phyloP scores from a whole-genome alignment of 495 filamentous ascomycete genomes.

The Venustampulla echinocandica region DNA sequence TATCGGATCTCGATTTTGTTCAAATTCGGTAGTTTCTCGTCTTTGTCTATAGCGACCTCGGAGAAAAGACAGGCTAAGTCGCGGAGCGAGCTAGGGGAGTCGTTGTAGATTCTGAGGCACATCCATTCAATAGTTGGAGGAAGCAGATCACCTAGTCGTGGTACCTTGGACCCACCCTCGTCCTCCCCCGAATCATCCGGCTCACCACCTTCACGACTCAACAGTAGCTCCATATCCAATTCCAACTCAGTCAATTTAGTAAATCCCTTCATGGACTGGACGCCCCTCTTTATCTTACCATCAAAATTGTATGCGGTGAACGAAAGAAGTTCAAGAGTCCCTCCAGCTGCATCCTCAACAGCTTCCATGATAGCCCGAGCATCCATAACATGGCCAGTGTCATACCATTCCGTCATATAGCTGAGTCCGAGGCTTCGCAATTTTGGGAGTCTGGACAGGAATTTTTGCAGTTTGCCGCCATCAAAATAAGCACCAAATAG shows the following conservation, averaged over 20 bases:
- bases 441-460: neutral
- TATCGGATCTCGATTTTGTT: too few species aligned
- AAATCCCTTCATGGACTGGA: slow-evolving; percentile 1
- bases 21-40: too few species aligned
- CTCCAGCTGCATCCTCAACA: slow-evolving; percentile 3
- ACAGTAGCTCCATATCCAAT: neutral
- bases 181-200: neutral
- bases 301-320: neutral
- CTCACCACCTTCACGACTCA: neutral
- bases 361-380: neutral
- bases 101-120: too few species aligned
- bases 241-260: neutral
- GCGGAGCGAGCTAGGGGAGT: too few species aligned
- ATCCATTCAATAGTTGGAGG: neutral
- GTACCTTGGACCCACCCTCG: neutral
- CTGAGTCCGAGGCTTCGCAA: neutral
- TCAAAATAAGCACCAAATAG: neutral
- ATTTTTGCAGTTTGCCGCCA: neutral
- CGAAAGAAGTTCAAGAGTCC: neutral
- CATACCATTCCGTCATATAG: neutral
- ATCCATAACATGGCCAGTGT: neutral
- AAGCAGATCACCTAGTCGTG: neutral
- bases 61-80: too few species aligned
- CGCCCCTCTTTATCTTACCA: neutral
- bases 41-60: too few species aligned